Evolutionary conservation across 306 rosid genomes (phyloP).

Genomic region (Begonia fuchsioides): DNA sequence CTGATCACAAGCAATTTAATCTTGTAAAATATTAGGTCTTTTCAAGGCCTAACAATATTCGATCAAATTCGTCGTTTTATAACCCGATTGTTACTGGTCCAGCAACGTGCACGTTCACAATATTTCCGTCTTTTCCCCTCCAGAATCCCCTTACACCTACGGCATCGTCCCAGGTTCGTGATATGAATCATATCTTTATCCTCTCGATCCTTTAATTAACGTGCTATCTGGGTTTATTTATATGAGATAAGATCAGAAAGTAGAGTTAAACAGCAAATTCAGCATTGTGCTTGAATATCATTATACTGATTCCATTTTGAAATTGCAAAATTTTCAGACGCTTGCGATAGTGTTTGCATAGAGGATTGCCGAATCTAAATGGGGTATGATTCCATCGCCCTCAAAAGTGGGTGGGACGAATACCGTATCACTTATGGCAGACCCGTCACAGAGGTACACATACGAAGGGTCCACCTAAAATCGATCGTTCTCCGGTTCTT

Average conservation of each 20-base stretch:
- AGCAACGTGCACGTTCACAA: slow-evolving; percentile 76
- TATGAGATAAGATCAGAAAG: neutral
- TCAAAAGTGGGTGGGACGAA: slow-evolving; percentile 98
- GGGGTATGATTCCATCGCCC: slow-evolving; percentile 79
- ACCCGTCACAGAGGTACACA: slow-evolving; percentile 71
- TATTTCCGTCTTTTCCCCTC: slow-evolving; percentile 59
- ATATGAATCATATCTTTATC: too few relatives aligned
- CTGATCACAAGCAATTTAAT: too few relatives aligned
- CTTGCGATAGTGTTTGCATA: slow-evolving; percentile 75
- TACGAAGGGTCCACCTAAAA: slow-evolving; percentile 58
- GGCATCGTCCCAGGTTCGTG: slow-evolving; percentile 91
- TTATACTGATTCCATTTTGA: neutral
- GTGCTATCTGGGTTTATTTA: neutral
- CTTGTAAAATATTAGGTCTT: too few relatives aligned
- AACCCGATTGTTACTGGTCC: slow-evolving; percentile 15
- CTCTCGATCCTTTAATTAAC: too few relatives aligned
- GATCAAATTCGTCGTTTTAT: neutral
- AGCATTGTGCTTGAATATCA: neutral
- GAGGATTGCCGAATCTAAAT: slow-evolving; percentile 61
- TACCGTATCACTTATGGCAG: slow-evolving; percentile 82
- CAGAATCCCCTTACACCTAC: slow-evolving; percentile 63
- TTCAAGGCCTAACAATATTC: too few relatives aligned
- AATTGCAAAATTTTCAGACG: slow-evolving; percentile 45
- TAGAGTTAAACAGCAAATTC: neutral
- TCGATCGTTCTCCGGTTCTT: slow-evolving; percentile 53